A percentile compares a stretch with the other conserved stretches of the same genome.
Conservation (phyloP, 495 filamentous ascomycete genomes). For the Physcia stellaris region DNA sequence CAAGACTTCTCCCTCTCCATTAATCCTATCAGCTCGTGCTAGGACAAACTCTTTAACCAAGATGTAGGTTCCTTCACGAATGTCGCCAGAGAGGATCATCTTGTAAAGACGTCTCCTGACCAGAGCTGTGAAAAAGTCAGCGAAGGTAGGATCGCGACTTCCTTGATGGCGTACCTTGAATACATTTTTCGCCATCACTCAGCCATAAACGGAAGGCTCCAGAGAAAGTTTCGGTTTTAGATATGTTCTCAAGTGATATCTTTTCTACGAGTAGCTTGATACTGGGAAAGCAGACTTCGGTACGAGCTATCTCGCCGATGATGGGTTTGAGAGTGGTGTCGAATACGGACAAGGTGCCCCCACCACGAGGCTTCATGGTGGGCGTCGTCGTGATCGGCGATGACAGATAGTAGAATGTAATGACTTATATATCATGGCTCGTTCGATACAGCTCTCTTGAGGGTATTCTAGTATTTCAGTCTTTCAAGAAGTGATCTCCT, state of each 20-base stretch:
- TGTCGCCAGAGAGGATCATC: conserved; percentile 3
- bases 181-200: conserved; percentile 14
- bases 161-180: conserved; percentile 10
- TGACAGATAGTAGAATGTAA: no score
- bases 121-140: conserved; percentile 5
- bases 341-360: no score
- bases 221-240: background rate
- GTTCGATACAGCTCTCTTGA: no score
- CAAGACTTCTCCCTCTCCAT: conserved; percentile 11
- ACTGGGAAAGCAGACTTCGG: conserved; percentile 12
- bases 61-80: conserved; percentile 14
- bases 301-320: conserved; percentile 16
- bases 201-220: conserved; percentile 11
- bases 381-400: no score
- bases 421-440: no score
- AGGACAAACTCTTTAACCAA: conserved; percentile 13
- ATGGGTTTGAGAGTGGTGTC: no score
- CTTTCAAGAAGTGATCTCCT: no score
- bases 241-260: conserved; percentile 1
- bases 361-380: no score
- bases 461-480: no score
- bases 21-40: conserved; percentile 8
- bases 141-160: background rate
- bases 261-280: conserved; percentile 15
- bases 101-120: conserved; percentile 13